Evolutionary conservation across 2,329 filamentous ascomycete species (phyloP), one percentile per base, ranked within the genome.

Genomic region (Penicillium sp.): DNA sequence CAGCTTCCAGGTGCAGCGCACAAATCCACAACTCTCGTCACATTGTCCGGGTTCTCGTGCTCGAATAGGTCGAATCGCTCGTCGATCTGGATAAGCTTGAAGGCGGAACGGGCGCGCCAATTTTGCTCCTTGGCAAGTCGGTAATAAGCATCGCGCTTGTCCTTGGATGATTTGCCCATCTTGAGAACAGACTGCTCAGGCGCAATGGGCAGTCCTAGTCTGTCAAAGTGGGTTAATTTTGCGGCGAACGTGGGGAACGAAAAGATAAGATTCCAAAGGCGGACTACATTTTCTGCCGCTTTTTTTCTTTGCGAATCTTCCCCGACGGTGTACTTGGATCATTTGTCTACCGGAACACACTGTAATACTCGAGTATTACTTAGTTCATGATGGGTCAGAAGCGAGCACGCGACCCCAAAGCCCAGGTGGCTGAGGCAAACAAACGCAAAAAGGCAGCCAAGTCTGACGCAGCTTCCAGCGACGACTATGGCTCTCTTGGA

Each of bases 61-160:
- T 73, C 80, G 69, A 98, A 96, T 10, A 98, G 80, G 63, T 96
- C 87, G 72, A 97, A 98, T 73, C 96, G 88, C 82, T 80, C 89
- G 68, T 98, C 90, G 22, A 98, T 82, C 70, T 98, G 93, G 12
- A 98, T 82, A 22, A 98, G 81, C 72, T 98, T 98, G 76, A 96
- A 98, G 8, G 93, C 93, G 58, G 89, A 95, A 51, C 93, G 81
- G 26, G 93, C 93, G 32, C 93, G 87, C 91, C 93, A 98, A 57
- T 94, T 94, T 75, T 98, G 93, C 70, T 98, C 93, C 73, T 98
- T 98, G 17, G 93, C 93, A 8, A 98, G 85, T 47, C 93, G 82
- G 66, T 98, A 98, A 73, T 98, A 98, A 40, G 90, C 90, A 69
- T 98, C 93, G 46, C 93, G 87, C 73, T 98, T 98, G 67, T 98